Base-by-base conservation (phyloP, 176 grass and related monocot genomes). In the Avena sativa region DNA sequence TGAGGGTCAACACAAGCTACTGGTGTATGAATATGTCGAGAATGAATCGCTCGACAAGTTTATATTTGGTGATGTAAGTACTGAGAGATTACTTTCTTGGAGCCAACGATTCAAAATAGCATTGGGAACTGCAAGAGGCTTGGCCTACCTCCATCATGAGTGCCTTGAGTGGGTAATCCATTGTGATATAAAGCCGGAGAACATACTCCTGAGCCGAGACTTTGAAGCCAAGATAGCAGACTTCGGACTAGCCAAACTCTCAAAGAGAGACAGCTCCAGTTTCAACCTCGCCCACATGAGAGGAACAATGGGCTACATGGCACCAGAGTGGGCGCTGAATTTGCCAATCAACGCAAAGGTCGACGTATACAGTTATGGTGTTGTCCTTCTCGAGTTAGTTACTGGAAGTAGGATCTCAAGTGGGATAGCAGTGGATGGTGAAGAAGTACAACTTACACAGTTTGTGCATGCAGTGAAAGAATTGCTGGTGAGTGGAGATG, bases 131-230 rank as follows among this genome's bases (percentile, higher is more conserved):
- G 94, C 94, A 13, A 93, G 81, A 79, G 94, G 90, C 1, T 76
- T 97, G 23, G 83, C 92, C 11, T 97, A 97, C 82, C 90, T 97
- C 55, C 94, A 97, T 75, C 94, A 97, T 64, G 94, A 94, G 71
- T 97, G 92, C 64, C 83, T 97, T 57, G 94, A 97, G 55, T 94
- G 94, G 92, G 75, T 97, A 10, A 85, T 97, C 80, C 94, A 94
- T 66, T 97, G 94, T 79, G 92, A 97, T 52, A 43, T 97, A 57
- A 96, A 97, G 50, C 92, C 94, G 10, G 94, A 97, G 76, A 97
- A 97, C 66, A 97, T 97, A 79, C 90, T 94, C 3, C 78, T 97
- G 51, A 81, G 75, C 52, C 78, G 83, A 62, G 90, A 97, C 66
- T 97, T 97, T 74, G 92, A 94, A 76, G 88, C 86, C 8, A 97